Evolutionary conservation across 768 basidiomycete species (phyloP).

Genomic region (Tephrocybe rancida): DNA sequence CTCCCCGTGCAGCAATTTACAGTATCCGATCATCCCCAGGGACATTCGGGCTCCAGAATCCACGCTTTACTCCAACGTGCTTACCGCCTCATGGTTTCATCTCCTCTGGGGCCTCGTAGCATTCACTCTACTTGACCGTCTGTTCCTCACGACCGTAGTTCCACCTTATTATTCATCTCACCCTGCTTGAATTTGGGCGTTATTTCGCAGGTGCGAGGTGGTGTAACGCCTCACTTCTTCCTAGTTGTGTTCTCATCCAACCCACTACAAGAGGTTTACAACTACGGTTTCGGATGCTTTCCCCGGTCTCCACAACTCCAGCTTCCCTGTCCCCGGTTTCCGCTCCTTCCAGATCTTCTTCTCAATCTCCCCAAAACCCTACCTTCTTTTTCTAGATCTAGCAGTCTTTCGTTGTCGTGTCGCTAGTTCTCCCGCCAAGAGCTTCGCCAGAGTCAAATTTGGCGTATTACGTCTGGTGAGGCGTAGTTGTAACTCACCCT

Average conservation of each 20-base stretch:
- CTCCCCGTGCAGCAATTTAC: not conserved
- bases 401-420: not conserved
- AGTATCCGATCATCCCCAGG: conserved; percentile 12
- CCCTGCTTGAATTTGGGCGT: too few relatives aligned
- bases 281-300: not conserved
- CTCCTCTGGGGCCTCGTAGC: not conserved
- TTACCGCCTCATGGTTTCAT: conserved; percentile 7
- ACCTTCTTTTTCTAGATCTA: conserved; percentile 12
- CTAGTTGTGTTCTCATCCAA: too few relatives aligned
- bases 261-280: too few relatives aligned
- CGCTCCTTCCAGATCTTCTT: conserved; percentile 8
- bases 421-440: not conserved
- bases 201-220: too few relatives aligned
- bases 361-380: not conserved
- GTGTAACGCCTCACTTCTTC: too few relatives aligned
- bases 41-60: conserved; percentile 4
- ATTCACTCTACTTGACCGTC: conserved; percentile 1
- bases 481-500: conserved; percentile 4
- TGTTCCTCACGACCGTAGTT: not conserved
- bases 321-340: not conserved
- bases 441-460: conserved; percentile 5
- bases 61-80: not conserved
- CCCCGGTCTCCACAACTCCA: not conserved
- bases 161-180: too few relatives aligned
- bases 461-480: conserved; percentile 11